Base-by-base conservation (phyloP, 2,329 filamentous ascomycete species). In the Mollisia scopiformis region DNA sequence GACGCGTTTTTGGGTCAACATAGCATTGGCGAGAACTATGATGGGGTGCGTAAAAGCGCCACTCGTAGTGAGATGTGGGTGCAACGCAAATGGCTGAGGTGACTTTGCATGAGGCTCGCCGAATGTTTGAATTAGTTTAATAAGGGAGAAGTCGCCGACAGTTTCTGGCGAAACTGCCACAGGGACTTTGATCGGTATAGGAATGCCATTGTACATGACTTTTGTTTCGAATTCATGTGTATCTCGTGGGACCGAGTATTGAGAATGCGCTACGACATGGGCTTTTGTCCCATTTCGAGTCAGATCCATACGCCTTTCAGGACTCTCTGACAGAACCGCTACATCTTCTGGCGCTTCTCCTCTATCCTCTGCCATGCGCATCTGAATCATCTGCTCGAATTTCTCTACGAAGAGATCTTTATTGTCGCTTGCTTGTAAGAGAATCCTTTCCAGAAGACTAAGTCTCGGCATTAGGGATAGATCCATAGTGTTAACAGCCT, bases 361-460 rank as follows among this genome's bases (percentile, higher is more conserved):
- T 49, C 79, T 77, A 65, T 87, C 91, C 64, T 92, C 87, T 13
- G 83, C 84, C 75, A 92, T 87, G 43, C 92, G 87, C 77, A 91
- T 91, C 67, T 93, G 86, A 58, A 97, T 90, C 88, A 98, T 96
- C 65, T 90, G 88, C 75, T 97, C 93, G 70, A 99, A 99, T 73
- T 98, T 99, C 73, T 99, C 95, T 31, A 97, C 86, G 72, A 99
- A 99, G 69, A 99, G 86, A 73, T 99, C 95, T 74, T 96, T 96
- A 69, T 93, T 93, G 69, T 97, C 93, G 73, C 90, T 96, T 8
- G 91, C 88, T 74, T 97, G 92, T 27, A 99, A 77, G 57, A 99
- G 88, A 68, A 92, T 88, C 54, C 90, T 86, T 76, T 99, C 95
- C 7, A 97, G 84, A 35, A 89, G 79, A 62, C 90, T 96, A 55